Evolutionary conservation across 371 early-diverging fungal genomes (phyloP), one percentile per base, ranked within the genome.

Genomic region (Mortierella sp.): DNA sequence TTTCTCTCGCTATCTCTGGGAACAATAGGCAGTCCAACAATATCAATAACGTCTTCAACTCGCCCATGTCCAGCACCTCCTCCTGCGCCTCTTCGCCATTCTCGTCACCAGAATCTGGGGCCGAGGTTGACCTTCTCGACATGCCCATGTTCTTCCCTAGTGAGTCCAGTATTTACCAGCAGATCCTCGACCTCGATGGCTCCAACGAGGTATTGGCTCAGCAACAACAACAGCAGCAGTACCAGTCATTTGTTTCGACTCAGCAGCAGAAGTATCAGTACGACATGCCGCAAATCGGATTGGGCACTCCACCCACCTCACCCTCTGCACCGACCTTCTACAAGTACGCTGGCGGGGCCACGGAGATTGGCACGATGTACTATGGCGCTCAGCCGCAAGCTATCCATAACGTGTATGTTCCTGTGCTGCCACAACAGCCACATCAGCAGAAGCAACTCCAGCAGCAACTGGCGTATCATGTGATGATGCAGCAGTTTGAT

Each of bases 11-110:
- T 31, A 17, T 34, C 47, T 17, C 30, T 37, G 15, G 23, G 21
- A 4, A 31, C 17, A 12, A 42, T 41, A 70, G 70, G 70, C 70
- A 62, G 39, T 27, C 62, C 56, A 44, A n/a, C 60, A 64, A 44
- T 57, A 44, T 53, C 68, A 60, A 61, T 58, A 56, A 49, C 60
- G 19, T 60, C 46, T 72, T 57, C 50, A 49, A 56, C 55, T 72
- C 73, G 44, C 73, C 73, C 58, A 28, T 72, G 68, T 72, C 73
- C 51, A 54, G 41, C 46, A 31, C 67, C n/a, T 72, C 73, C 6
- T 72, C 73, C 48, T 72, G 73, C 62, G 27, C 62, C 28, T 72
- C 73, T n/a, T 72, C 73, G 47, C 73, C 73, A 12, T 57, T 67
- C 54, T 67, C 73, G 26, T 61, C 65, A 14, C 39, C 70, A 28